Conservation (phyloP, 352 stramenopile genomes). For the Peronosclerospora sorghi region DNA sequence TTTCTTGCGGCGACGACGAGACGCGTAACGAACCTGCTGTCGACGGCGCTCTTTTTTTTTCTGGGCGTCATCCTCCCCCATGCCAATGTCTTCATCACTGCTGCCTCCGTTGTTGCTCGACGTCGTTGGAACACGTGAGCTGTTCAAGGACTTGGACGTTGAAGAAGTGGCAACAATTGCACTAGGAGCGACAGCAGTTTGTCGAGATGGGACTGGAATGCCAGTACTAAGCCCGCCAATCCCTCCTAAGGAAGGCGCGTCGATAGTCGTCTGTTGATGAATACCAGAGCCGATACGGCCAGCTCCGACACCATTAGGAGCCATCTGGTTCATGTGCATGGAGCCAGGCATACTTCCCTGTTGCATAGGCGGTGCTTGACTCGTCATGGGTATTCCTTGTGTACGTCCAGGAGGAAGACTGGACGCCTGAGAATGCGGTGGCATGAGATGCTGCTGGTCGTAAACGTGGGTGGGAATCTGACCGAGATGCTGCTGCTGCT, state of each 20-base stretch:
- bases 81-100: conserved; percentile 36
- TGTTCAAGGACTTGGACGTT: conserved; percentile 15
- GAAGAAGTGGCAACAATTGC: conserved; percentile 30
- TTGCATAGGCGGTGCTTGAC: conserved; percentile 27
- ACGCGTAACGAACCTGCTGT: conserved; percentile 71
- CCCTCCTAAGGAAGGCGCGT: neutral
- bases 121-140: conserved; percentile 33
- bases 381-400: conserved; percentile 19
- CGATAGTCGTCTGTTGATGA: conserved; percentile 17
- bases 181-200: conserved; percentile 14
- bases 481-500: conserved; percentile 37
- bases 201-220: conserved; percentile 7
- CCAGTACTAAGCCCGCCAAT: conserved; percentile 3
- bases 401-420: conserved; percentile 12
- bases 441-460: conserved; percentile 49
- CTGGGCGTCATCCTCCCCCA: conserved; percentile 41
- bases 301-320: conserved; percentile 4
- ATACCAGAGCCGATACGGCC: conserved; percentile 13
- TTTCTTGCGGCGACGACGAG: conserved; percentile 69
- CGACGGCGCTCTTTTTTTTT: conserved; percentile 78
- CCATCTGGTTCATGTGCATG: conserved; percentile 29
- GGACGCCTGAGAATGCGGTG: conserved; percentile 23
- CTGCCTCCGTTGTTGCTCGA: conserved; percentile 39
- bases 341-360: conserved; percentile 11
- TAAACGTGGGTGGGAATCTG: conserved; percentile 49